phyloP scores from a whole-genome alignment of 164 flowering plant genomes.

The Dillenia suffruticosa region DNA sequence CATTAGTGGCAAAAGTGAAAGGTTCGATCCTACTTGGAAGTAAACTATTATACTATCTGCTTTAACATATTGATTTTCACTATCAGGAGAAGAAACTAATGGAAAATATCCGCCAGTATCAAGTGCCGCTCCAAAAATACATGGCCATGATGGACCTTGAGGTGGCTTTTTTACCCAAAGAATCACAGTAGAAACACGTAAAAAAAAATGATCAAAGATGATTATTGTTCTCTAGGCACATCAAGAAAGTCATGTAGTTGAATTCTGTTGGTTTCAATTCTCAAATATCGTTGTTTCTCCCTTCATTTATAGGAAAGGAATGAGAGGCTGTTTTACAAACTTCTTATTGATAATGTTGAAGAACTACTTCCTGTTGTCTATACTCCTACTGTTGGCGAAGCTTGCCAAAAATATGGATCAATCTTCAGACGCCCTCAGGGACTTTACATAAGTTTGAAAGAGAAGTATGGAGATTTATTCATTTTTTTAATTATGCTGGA shows the following conservation, averaged over 20 bases:
- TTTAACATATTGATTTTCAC: not conserved
- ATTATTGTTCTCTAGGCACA: too few relatives aligned
- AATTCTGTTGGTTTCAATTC: too few relatives aligned
- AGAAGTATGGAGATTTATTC: constrained; percentile 43
- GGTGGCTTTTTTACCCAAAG: constrained; percentile 27
- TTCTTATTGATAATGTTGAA: constrained; percentile 81
- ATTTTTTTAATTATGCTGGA: not conserved
- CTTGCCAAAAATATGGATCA: constrained; percentile 85
- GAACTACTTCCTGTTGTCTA: constrained; percentile 80
- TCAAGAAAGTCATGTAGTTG: too few relatives aligned
- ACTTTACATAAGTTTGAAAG: constrained; percentile 75
- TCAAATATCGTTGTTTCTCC: too few relatives aligned
- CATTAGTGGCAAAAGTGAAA: too few relatives aligned
- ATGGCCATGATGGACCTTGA: constrained; percentile 80
- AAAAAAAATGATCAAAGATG: too few relatives aligned
- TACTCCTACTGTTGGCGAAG: constrained; percentile 88
- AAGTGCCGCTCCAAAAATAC: constrained; percentile 76
- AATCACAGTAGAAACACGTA: too few relatives aligned
- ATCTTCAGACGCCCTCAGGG: constrained; percentile 86
- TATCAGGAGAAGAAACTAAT: constrained; percentile 73
- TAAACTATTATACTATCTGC: too few relatives aligned
- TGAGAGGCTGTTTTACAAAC: constrained; percentile 73
- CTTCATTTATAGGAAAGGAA: constrained; percentile 55
- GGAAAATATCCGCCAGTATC: constrained; percentile 58
- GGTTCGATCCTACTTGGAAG: too few relatives aligned